Percentiles rank a stretch among this genome's conserved stretches.
These are phyloP conservation scores for Emiliania huxleyi DNA, from an alignment of 78 protist species.

Conservation along the genomic window DNA sequence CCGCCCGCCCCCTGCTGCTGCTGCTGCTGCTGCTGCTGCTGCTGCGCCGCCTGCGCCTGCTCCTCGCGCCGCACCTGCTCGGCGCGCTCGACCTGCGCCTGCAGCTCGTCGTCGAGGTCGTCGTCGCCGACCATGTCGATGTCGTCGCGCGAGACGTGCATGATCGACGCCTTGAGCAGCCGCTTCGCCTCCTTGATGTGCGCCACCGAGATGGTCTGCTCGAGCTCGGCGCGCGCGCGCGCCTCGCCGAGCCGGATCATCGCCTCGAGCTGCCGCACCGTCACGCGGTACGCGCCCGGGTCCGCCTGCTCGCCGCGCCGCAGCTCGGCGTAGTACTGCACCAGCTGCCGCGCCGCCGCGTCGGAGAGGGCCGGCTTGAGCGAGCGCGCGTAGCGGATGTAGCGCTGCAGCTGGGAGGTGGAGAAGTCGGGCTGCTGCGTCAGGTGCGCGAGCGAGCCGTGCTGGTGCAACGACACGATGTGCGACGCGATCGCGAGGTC, in stretches of 20 bases:
- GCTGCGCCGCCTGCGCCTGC: background rate
- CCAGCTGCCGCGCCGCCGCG: conserved; percentile 33
- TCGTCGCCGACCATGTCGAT: background rate
- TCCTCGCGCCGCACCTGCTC: background rate
- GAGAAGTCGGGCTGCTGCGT: conserved; percentile 47
- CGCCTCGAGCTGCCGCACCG: conserved; percentile 98
- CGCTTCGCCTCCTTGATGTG: conserved; percentile 67
- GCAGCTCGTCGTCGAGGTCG: background rate
- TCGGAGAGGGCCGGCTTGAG: conserved; percentile 74
- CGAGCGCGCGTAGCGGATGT: conserved; percentile 74
- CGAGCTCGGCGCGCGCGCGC: background rate
- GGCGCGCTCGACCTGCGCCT: no score
- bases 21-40: background rate
- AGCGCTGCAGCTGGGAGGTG: conserved; percentile 74
- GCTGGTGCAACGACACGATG: conserved; percentile 83
- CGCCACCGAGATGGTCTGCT: background rate
- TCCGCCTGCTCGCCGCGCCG: conserved; percentile 31
- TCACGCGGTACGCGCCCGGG: conserved; percentile 73
- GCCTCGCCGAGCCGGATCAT: conserved; percentile 78
- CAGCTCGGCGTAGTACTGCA: conserved; percentile 54
- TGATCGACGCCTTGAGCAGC: conserved; percentile 63
- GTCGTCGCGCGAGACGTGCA: conserved; percentile 52
- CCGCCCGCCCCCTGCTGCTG: background rate
- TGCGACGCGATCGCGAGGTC: conserved; percentile 94
- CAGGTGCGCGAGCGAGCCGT: background rate